These are phyloP conservation scores for Trichoderma asperelloides DNA, from an alignment of 495 filamentous ascomycete genomes.

Conservation along the genomic window DNA sequence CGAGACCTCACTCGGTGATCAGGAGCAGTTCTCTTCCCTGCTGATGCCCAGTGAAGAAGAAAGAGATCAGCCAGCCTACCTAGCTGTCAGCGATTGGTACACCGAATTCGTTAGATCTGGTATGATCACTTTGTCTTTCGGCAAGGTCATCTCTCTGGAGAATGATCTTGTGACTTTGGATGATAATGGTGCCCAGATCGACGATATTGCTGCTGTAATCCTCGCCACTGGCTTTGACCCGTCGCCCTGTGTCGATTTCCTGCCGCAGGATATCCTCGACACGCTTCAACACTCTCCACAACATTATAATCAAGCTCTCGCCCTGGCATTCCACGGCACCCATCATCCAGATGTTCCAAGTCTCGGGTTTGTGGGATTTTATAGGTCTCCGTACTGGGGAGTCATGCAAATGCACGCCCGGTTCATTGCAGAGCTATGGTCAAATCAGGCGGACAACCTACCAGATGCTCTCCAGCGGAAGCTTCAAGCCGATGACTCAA, in stretches of 20 bases:
- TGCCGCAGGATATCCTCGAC: constrained; percentile 46
- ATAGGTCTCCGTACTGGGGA: constrained; percentile 79
- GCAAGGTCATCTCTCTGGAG: constrained; percentile 27
- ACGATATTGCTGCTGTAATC: constrained; percentile 56
- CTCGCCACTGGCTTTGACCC: constrained; percentile 72
- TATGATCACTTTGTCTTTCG: constrained; percentile 43
- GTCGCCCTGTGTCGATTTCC: constrained; percentile 47
- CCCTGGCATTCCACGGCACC: constrained; percentile 58
- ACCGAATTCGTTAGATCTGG: constrained; percentile 59
- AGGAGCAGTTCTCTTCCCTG: constrained; percentile 41
- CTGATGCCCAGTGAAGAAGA: constrained; percentile 26
- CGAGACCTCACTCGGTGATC: constrained; percentile 52
- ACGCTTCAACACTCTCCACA: constrained; percentile 45
- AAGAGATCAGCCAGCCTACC: constrained; percentile 45
- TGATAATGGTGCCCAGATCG: constrained; percentile 27
- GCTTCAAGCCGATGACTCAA: constrained; percentile 26
- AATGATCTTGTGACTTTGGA: constrained; percentile 29
- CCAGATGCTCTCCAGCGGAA: not conserved
- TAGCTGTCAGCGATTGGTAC: constrained; percentile 64
- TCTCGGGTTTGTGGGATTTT: constrained; percentile 77
- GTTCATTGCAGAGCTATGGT: constrained; percentile 45
- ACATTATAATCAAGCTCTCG: constrained; percentile 54
- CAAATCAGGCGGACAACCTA: constrained; percentile 14
- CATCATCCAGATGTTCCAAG: constrained; percentile 50
- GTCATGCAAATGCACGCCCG: constrained; percentile 82